Percentiles rank a stretch among this genome's conserved stretches.
Evolutionary conservation across 129 eudicot genomes (phyloP).

Genomic region (Ambrosia artemisiifolia): DNA sequence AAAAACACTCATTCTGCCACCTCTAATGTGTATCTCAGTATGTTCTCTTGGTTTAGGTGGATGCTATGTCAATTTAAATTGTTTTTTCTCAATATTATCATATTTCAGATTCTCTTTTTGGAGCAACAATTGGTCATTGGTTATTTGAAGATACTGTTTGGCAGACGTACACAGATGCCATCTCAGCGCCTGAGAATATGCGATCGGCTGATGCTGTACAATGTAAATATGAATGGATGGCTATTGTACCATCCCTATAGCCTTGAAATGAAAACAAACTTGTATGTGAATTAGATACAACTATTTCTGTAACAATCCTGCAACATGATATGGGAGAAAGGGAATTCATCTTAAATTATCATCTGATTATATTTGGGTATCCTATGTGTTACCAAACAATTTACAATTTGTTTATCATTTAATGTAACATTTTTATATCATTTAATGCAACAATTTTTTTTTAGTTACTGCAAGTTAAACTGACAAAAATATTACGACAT

Average conservation of each 20-base stretch:
- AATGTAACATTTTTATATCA: no score
- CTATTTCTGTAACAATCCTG: background rate
- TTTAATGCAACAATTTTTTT: no score
- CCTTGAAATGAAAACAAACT: constrained; percentile 6
- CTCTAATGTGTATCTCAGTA: background rate
- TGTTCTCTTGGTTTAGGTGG: background rate
- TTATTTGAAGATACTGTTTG: background rate
- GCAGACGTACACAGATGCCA: background rate
- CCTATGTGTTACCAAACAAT: no score
- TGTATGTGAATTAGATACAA: background rate
- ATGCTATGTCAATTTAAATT: background rate
- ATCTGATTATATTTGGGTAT: no score
- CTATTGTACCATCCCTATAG: background rate
- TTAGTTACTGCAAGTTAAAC: no score
- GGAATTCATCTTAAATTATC: background rate
- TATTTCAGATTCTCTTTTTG: constrained; percentile 17
- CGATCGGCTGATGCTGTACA: constrained; percentile 21
- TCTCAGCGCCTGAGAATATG: background rate
- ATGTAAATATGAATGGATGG: constrained; percentile 15
- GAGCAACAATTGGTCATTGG: background rate
- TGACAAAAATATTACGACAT: no score
- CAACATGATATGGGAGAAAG: background rate
- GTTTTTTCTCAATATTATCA: background rate
- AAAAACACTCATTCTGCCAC: background rate
- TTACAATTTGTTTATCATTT: no score